Base-by-base conservation (phyloP, 169 alveolate species). In the Babesia gibsoni region DNA sequence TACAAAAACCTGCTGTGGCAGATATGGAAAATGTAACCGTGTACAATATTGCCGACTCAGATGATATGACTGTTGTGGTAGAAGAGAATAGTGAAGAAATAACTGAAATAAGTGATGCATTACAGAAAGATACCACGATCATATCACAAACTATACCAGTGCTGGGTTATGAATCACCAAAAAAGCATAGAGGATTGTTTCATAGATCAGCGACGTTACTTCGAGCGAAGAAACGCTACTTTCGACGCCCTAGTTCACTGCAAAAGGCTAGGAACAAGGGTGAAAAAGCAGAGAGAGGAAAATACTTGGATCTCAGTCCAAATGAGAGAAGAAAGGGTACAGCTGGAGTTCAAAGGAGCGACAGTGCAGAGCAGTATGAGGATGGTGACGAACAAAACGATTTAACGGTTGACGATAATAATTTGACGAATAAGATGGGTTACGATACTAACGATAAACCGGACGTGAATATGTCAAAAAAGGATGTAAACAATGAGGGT, bases 291-390 rank as follows among this genome's bases (percentile, higher is more conserved):
- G 37, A 54, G 14, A 41, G 9, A 16, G 25, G 5, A 41, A 41
- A 16, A 22, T 41, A 22, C 14, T 41, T 2, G 49, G 49, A 41
- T 16, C 25, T n/a, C 14, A 41, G 29, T 33, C 12, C 37, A 16
- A 48, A 49, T 12, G 32, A 41, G 45, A 33, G 35, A 10, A 20
- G 20, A 43, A 10, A 27, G 22, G 27, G 36, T 27, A 25, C 37
- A 10, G 46, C 25, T 41, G 35, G 35, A 10, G 36, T 25, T 22
- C 64, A 53, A 27, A 33, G 64, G 10, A 23, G 67, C 52, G 39
- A 67, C 36, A 67, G 79, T 16, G 54, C 32, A 10, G 25, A 45
- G 56, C 50, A 57, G n/a, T 22, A 59, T 48, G 5, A 67, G 16
- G 54, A 7, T 30, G 1, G 33, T 52, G 33, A 6, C 33, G 45